Evolutionary conservation across 176 grass and related monocot species (phyloP).

Genomic region (Eleusine coracana): DNA sequence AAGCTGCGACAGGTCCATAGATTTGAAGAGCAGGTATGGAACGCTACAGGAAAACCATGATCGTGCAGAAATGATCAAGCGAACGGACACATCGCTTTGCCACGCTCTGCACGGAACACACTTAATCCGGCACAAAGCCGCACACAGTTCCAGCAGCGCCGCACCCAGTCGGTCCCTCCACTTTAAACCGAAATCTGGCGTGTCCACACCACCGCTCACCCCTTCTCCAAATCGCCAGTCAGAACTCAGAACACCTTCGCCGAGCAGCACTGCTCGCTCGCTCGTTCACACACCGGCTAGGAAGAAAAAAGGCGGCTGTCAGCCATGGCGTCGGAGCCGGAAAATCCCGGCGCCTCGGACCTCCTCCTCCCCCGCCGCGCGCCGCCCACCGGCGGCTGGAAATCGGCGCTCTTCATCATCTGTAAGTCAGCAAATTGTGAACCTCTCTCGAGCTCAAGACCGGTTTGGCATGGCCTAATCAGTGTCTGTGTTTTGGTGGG

Average conservation of each 20-base stretch:
- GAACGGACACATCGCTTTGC: too few species aligned
- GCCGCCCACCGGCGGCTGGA: conserved; percentile 44
- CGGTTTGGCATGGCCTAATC: background rate
- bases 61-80: too few species aligned
- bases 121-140: too few species aligned
- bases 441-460: background rate
- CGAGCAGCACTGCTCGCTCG: background rate
- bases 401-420: conserved; percentile 52
- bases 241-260: background rate
- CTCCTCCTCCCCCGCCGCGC: conserved; percentile 36
- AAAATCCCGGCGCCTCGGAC: background rate
- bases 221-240: background rate
- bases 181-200: too few species aligned
- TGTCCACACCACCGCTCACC: background rate
- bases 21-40: too few species aligned
- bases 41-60: too few species aligned
- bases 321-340: conserved; percentile 30
- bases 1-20: too few species aligned
- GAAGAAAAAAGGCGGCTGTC: too few species aligned
- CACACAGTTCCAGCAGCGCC: too few species aligned
- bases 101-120: too few species aligned
- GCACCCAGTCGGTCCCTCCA: too few species aligned
- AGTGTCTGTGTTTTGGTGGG: background rate
- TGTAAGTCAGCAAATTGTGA: conserved; percentile 16
- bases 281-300: background rate